A percentile compares a stretch with the other conserved stretches of the same genome.
Evolutionary conservation across 2,329 filamentous ascomycete genomes (phyloP).

Genomic region (Colletotrichum phormii): DNA sequence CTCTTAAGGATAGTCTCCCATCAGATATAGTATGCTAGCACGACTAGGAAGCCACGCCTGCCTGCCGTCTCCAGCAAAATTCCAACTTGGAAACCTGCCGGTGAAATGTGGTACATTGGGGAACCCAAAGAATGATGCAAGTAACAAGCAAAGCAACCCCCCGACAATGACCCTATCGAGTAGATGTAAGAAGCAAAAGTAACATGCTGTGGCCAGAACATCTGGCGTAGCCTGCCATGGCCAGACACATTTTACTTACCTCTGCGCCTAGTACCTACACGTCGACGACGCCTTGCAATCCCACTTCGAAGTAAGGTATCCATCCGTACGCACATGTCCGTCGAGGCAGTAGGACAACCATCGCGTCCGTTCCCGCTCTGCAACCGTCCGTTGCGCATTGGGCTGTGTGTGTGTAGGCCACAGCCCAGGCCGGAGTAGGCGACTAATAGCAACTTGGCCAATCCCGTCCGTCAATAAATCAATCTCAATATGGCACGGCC

Average conservation of each 20-base stretch:
- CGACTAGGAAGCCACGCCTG: constrained; percentile 10
- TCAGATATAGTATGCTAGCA: not conserved
- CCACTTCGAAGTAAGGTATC: not conserved
- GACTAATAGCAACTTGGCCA: not conserved
- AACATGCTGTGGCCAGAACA: not conserved
- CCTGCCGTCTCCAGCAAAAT: not conserved
- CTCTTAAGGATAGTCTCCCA: not conserved
- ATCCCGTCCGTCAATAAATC: not conserved
- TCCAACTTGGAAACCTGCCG: not conserved
- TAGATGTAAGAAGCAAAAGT: not conserved
- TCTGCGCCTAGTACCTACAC: not conserved
- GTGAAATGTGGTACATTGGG: not conserved
- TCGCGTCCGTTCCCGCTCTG: not conserved
- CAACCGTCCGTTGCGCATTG: not conserved
- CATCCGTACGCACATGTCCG: not conserved
- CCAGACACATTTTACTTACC: not conserved
- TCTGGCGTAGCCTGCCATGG: constrained; percentile 3
- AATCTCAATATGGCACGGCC: not conserved
- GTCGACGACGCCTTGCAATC: not conserved
- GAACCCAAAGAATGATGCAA: constrained; percentile 6
- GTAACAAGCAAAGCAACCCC: not conserved
- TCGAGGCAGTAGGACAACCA: not conserved
- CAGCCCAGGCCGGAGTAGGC: not conserved
- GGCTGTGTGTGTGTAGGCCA: not conserved
- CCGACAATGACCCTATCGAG: not conserved